These are phyloP conservation scores for Diplosphaera chodatii DNA, from an alignment of 139 green algal species.

Conservation along the genomic window DNA sequence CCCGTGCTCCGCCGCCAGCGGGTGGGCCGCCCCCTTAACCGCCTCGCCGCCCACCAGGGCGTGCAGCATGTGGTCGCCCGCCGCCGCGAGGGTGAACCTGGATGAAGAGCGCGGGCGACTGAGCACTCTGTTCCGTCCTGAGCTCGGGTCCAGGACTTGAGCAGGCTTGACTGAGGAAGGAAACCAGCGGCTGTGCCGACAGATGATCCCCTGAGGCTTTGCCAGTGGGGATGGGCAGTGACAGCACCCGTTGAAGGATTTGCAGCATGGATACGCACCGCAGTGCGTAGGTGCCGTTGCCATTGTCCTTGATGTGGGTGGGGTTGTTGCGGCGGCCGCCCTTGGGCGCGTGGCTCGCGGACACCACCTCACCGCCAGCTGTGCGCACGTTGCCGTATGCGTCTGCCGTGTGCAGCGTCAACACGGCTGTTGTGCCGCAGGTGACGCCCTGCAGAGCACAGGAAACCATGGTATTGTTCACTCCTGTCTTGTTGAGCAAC, in stretches of 20 bases:
- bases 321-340: neutral
- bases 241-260: too few relatives aligned
- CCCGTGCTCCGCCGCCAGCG: conserved; percentile 1
- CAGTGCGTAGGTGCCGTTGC: conserved; percentile 20
- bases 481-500: too few relatives aligned
- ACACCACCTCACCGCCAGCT: neutral
- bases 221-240: too few relatives aligned
- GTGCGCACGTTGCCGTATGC: conserved; percentile 3
- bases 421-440: neutral
- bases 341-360: neutral
- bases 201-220: too few relatives aligned
- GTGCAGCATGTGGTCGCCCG: conserved; percentile 7
- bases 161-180: too few relatives aligned
- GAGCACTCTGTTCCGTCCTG: too few relatives aligned
- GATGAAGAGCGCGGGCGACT: too few relatives aligned
- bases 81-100: conserved; percentile 1
- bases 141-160: too few relatives aligned
- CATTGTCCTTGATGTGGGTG: conserved; percentile 10
- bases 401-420: conserved; percentile 11
- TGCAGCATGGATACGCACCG: too few relatives aligned
- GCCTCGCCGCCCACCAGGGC: neutral
- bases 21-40: neutral
- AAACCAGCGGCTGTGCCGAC: too few relatives aligned
- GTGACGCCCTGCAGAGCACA: neutral
- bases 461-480: neutral